Conservation (phyloP, 2,329 filamentous ascomycete genomes). For the Ceratocystis ficicola region DNA sequence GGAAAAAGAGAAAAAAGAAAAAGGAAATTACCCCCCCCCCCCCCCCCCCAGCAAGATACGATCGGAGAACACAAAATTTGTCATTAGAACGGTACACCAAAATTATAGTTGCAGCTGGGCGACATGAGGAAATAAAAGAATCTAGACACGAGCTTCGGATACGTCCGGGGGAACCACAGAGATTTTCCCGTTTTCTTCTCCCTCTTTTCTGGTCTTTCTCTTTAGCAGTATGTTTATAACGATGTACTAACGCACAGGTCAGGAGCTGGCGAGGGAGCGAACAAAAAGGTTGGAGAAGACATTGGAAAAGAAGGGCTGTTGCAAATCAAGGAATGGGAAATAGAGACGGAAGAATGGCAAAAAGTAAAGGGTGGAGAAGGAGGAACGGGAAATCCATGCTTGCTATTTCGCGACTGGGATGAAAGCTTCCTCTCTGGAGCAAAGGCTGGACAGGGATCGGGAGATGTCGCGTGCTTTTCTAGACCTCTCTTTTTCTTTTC, state of each 20-base stretch:
- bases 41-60: too few species aligned
- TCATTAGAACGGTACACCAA: too few species aligned
- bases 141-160: not conserved
- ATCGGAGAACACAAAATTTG: too few species aligned
- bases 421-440: not conserved
- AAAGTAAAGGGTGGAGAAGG: too few species aligned
- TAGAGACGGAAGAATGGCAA: too few species aligned
- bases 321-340: conserved; percentile 2
- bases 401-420: not conserved
- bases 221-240: not conserved
- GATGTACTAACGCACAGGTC: not conserved
- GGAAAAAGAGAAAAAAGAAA: too few species aligned
- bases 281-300: not conserved
- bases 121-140: not conserved
- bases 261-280: not conserved
- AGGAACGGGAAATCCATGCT: not conserved
- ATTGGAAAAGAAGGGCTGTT: not conserved
- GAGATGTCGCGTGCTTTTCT: conserved; percentile 15
- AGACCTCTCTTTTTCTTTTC: not conserved
- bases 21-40: too few species aligned
- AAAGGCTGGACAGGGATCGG: conserved; percentile 11
- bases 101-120: not conserved
- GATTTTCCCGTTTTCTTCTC: not conserved
- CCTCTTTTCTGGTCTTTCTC: not conserved
- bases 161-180: not conserved